Evolutionary conservation across 164 flowering plant species (phyloP).

Genomic region (Taxillus chinensis): DNA sequence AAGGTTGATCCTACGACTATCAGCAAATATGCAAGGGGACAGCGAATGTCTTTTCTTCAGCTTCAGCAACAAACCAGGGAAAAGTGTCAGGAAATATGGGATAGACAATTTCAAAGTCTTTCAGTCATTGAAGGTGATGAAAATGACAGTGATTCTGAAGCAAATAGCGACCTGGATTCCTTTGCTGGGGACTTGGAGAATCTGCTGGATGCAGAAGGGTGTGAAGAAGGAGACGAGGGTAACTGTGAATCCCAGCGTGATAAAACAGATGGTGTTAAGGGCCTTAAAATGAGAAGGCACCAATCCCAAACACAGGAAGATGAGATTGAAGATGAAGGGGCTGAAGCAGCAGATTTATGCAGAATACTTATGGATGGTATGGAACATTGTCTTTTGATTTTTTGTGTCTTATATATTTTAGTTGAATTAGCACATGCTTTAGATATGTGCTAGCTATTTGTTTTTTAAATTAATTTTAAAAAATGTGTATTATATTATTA

Average conservation of each 20-base stretch:
- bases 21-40: conserved; percentile 93
- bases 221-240: conserved; percentile 65
- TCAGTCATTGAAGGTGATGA: conserved; percentile 70
- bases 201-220: conserved; percentile 94
- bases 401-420: no score
- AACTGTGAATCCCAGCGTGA: conserved; percentile 43
- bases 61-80: conserved; percentile 96
- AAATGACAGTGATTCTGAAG: conserved; percentile 86
- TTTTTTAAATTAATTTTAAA: no score
- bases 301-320: conserved; percentile 72
- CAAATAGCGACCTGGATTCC: conserved; percentile 92
- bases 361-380: conserved; percentile 96
- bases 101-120: conserved; percentile 75
- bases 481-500: no score
- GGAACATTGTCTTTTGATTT: conserved; percentile 5
- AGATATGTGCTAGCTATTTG: no score
- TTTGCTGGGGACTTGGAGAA: conserved; percentile 98
- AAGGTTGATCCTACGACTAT: conserved; percentile 83
- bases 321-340: conserved; percentile 94
- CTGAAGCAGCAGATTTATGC: conserved; percentile 93
- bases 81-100: conserved; percentile 99
- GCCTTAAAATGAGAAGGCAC: conserved; percentile 81
- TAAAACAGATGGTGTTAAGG: conserved; percentile 61
- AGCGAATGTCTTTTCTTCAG: conserved; percentile 96
- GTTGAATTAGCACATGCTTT: no score